Evolutionary conservation across 2,329 filamentous ascomycete genomes (phyloP).

Genomic region (Apiospora phragmitis): DNA sequence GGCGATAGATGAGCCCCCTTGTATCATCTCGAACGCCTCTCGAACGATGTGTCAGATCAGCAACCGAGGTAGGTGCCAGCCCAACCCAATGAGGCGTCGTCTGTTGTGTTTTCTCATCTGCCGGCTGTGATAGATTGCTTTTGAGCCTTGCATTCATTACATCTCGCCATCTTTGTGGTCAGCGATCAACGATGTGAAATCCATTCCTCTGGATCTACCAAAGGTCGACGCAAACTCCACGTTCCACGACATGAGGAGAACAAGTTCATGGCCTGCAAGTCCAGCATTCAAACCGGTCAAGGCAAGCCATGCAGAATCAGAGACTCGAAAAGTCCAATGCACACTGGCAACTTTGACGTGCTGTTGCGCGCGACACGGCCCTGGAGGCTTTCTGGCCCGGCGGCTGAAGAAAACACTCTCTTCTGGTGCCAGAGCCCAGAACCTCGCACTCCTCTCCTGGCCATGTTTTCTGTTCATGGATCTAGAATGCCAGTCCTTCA

Average conservation of each 20-base stretch:
- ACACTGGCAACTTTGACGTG: background rate
- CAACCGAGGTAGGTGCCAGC: background rate
- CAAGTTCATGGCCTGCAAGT: background rate
- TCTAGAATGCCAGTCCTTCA: background rate
- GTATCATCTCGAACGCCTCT: constrained; percentile 2
- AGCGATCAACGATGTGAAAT: background rate
- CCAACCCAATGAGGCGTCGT: background rate
- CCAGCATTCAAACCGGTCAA: background rate
- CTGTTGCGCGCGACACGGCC: background rate
- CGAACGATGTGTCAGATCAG: constrained; percentile 3
- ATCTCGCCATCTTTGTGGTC: background rate
- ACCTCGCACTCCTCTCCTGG: background rate
- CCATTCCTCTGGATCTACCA: background rate
- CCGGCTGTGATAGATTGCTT: background rate
- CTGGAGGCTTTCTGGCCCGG: background rate
- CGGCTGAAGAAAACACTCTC: background rate
- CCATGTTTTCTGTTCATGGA: background rate
- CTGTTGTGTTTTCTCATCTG: background rate
- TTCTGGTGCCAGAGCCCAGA: background rate
- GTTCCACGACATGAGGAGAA: background rate
- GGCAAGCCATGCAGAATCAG: background rate
- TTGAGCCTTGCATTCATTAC: background rate
- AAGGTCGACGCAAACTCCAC: background rate
- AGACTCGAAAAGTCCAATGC: background rate
- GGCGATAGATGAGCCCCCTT: background rate